Conservation (phyloP, 1,284 basidiomycete genomes). For the Heliocybe sulcata region DNA sequence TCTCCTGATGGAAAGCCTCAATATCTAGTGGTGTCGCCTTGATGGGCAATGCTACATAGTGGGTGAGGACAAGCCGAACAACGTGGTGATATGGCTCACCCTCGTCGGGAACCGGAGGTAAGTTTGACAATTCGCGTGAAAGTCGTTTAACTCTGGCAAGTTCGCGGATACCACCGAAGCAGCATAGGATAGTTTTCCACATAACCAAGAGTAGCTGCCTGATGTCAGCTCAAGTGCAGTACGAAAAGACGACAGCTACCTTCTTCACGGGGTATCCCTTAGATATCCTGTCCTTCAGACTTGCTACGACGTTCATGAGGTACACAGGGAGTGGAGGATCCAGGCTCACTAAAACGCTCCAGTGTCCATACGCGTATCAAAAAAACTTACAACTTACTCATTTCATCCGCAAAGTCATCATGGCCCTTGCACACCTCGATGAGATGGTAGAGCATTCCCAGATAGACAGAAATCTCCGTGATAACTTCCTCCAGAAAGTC, state of each 20-base stretch:
- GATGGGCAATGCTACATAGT: slow-evolving; percentile 39
- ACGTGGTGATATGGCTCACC: slow-evolving; percentile 28
- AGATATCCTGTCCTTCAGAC: slow-evolving; percentile 88
- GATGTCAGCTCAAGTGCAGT: not conserved
- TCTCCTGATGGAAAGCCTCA: slow-evolving; percentile 82
- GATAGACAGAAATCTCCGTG: slow-evolving; percentile 85
- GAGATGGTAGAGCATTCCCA: slow-evolving; percentile 91
- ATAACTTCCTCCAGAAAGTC: slow-evolving; percentile 84
- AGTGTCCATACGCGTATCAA: slow-evolving; percentile 4
- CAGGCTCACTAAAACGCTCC: slow-evolving; percentile 72
- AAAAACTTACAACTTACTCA: slow-evolving; percentile 59
- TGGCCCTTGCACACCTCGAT: slow-evolving; percentile 90
- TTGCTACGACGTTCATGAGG: slow-evolving; percentile 84
- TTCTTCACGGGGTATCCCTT: slow-evolving; percentile 97
- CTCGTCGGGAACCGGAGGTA: slow-evolving; percentile 59
- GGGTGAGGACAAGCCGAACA: slow-evolving; percentile 1
- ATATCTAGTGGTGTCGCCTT: slow-evolving; percentile 89
- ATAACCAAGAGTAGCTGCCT: slow-evolving; percentile 88
- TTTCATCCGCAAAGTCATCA: slow-evolving; percentile 89
- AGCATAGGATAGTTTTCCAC: slow-evolving; percentile 93
- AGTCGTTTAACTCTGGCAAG: slow-evolving; percentile 79
- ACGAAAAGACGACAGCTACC: slow-evolving; percentile 32
- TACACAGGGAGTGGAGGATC: slow-evolving; percentile 93
- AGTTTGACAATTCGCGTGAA: slow-evolving; percentile 75
- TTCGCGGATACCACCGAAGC: slow-evolving; percentile 89